These are phyloP conservation scores for Trichophyton benhamiae DNA, from an alignment of 2,329 filamentous ascomycete genomes.

Conservation along the genomic window DNA sequence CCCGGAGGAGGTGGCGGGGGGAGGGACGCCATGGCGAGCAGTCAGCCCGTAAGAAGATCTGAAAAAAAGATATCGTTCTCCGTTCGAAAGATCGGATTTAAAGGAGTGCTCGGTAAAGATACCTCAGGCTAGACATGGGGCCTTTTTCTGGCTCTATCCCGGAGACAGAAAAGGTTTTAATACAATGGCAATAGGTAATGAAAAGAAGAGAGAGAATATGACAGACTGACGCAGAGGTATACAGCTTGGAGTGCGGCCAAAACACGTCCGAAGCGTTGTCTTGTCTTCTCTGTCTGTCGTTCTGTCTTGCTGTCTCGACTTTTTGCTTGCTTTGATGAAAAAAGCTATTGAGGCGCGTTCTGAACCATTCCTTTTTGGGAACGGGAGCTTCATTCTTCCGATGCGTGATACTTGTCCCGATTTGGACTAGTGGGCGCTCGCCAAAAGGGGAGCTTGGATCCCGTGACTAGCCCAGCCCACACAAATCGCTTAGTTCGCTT, in stretches of 20 bases:
- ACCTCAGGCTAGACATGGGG: background rate
- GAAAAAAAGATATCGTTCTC: background rate
- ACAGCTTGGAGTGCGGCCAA: background rate
- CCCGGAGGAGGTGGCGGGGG: conserved; percentile 58
- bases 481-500: conserved; percentile 22
- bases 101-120: background rate
- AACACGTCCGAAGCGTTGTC: background rate
- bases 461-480: conserved; percentile 26
- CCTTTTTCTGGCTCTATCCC: background rate
- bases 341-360: background rate
- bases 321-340: background rate
- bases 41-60: background rate
- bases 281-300: background rate
- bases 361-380: conserved; percentile 20
- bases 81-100: background rate
- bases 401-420: background rate
- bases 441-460: conserved; percentile 18
- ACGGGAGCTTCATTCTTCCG: conserved; percentile 4
- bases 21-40: conserved; percentile 43
- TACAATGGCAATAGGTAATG: background rate
- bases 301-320: background rate
- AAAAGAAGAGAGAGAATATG: background rate
- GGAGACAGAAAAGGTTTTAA: background rate
- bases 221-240: background rate
- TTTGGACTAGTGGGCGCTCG: conserved; percentile 24